Conservation (phyloP, 2,329 filamentous ascomycete species). For the Fusarium abutilonis region DNA sequence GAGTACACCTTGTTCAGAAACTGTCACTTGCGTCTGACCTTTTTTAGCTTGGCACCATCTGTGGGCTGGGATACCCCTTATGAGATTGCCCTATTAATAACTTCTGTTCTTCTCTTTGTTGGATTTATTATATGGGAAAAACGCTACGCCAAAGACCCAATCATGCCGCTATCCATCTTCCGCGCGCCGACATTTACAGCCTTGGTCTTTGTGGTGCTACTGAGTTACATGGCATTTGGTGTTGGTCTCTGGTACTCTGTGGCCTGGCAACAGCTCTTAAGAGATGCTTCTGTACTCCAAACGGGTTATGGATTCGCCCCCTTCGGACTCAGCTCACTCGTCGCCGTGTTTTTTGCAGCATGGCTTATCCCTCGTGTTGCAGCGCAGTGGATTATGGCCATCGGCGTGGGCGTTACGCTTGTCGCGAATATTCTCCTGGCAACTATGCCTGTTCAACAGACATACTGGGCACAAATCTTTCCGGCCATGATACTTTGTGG, state of each 20-base stretch:
- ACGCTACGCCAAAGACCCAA: conserved; percentile 51
- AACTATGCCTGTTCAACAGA: conserved; percentile 57
- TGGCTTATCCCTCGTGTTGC: conserved; percentile 58
- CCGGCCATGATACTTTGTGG: conserved; percentile 48
- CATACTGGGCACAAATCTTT: conserved; percentile 55
- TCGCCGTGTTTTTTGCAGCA: conserved; percentile 41
- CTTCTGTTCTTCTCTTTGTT: conserved; percentile 46
- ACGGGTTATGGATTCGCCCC: conserved; percentile 9
- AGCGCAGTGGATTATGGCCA: conserved; percentile 59
- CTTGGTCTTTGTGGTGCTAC: conserved; percentile 55
- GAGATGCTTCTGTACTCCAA: conserved; percentile 50
- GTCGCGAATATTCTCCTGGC: conserved; percentile 42
- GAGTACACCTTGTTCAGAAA: neutral
- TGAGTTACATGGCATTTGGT: conserved; percentile 60
- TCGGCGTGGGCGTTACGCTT: conserved; percentile 48
- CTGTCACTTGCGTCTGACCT: accelerated
- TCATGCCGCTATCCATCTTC: conserved; percentile 59
- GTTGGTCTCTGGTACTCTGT: conserved; percentile 61
- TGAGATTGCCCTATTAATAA: conserved; percentile 52
- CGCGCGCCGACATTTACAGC: conserved; percentile 55
- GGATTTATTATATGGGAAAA: conserved; percentile 56
- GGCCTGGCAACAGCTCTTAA: conserved; percentile 56
- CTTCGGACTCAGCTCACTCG: conserved; percentile 7
- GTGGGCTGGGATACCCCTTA: conserved; percentile 57
- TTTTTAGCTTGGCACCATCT: conserved; percentile 52